Conservation (phyloP, 192 early-diverging fungal species). For the Podila clonocystis region DNA sequence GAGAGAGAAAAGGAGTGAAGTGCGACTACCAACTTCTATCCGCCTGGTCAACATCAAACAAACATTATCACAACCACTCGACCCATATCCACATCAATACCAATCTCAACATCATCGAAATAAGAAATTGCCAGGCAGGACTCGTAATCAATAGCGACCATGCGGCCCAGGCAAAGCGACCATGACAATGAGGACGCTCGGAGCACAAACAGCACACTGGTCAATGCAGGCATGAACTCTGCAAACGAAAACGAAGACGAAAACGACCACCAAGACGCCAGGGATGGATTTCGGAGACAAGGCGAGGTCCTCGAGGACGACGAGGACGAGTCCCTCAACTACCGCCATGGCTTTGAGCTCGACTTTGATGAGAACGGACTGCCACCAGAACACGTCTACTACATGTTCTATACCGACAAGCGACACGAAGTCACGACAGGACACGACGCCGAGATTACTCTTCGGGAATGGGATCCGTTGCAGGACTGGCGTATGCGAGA, state of each 20-base stretch:
- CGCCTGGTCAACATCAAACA: too few species aligned
- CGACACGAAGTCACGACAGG: constrained; percentile 58
- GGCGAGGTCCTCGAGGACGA: constrained; percentile 26
- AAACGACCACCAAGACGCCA: neutral
- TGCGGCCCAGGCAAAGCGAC: constrained; percentile 39
- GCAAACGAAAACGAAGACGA: constrained; percentile 42
- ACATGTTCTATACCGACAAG: constrained; percentile 66
- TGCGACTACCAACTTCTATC: too few species aligned
- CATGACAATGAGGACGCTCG: constrained; percentile 60
- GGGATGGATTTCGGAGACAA: constrained; percentile 29
- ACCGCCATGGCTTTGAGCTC: constrained; percentile 62
- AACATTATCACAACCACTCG: too few species aligned
- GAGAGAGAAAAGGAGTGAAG: too few species aligned
- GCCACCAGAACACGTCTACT: constrained; percentile 51
- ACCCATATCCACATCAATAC: too few species aligned
- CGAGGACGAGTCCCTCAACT: constrained; percentile 31
- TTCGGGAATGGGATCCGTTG: constrained; percentile 42
- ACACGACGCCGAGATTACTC: constrained; percentile 42
- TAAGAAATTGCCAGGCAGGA: neutral
- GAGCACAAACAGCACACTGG: constrained; percentile 65
- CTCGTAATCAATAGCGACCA: neutral
- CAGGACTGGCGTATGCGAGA: constrained; percentile 69
- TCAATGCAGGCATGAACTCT: constrained; percentile 56
- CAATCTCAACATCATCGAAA: neutral
- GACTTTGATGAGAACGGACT: constrained; percentile 61